Evolutionary conservation across 192 early-diverging fungal genomes (phyloP).

Genomic region (Backusella australiensis): DNA sequence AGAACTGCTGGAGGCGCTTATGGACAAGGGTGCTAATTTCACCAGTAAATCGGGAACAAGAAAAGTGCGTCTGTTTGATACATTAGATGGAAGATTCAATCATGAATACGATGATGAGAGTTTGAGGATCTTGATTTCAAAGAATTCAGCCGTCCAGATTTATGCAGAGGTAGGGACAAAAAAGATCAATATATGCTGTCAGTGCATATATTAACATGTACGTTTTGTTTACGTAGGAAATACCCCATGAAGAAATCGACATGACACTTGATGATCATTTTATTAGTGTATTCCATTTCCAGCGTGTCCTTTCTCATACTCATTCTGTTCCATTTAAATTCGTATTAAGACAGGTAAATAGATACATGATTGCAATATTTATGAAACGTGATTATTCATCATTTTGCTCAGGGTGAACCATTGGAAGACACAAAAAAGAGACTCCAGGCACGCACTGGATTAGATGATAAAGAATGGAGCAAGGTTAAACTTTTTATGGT

Average conservation of each 20-base stretch:
- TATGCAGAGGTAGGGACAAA: constrained; percentile 50
- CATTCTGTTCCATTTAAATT: constrained; percentile 89
- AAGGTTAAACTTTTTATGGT: constrained; percentile 61
- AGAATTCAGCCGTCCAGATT: constrained; percentile 34
- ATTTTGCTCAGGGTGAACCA: constrained; percentile 52
- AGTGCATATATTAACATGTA: not conserved
- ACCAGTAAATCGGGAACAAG: constrained; percentile 37
- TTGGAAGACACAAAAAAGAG: constrained; percentile 72
- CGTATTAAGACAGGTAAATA: constrained; percentile 46
- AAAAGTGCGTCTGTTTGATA: constrained; percentile 59
- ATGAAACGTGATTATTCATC: no score
- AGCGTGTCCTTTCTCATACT: constrained; percentile 58
- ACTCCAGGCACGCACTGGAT: constrained; percentile 65
- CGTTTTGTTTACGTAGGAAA: constrained; percentile 22
- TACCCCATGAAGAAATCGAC: constrained; percentile 46
- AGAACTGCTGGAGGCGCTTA: constrained; percentile 49
- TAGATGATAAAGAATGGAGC: constrained; percentile 82
- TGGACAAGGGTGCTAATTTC: constrained; percentile 47
- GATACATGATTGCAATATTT: no score
- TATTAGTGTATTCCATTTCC: constrained; percentile 79
- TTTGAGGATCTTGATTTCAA: constrained; percentile 44
- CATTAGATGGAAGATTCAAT: constrained; percentile 45
- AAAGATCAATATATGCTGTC: not conserved
- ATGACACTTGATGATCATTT: constrained; percentile 34
- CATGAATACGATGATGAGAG: constrained; percentile 43